Conservation (phyloP, 2,329 filamentous ascomycete species). For the Trichophyton mentagrophytes region DNA sequence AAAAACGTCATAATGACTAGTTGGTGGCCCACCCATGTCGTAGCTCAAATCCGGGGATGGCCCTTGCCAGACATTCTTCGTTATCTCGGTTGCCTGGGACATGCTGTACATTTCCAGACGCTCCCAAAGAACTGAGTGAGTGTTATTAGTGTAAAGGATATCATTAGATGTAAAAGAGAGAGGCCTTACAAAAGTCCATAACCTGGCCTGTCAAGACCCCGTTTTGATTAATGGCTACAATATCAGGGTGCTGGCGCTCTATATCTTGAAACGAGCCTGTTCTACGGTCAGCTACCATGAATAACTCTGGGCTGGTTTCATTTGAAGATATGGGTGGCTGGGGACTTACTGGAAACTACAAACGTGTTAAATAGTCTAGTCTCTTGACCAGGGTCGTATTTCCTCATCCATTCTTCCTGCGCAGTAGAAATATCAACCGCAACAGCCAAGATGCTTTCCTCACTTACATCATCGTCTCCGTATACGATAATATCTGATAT, state of each 20-base stretch:
- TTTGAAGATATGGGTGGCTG: not conserved
- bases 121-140: constrained; percentile 56
- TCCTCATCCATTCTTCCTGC: constrained; percentile 60
- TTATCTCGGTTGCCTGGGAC: constrained; percentile 80
- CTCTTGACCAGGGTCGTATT: constrained; percentile 44
- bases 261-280: constrained; percentile 55
- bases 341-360: constrained; percentile 45
- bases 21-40: constrained; percentile 35
- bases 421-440: constrained; percentile 57
- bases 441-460: constrained; percentile 52
- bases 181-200: constrained; percentile 60
- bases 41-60: constrained; percentile 51
- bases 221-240: constrained; percentile 62
- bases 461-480: constrained; percentile 53
- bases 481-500: constrained; percentile 91
- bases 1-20: constrained; percentile 59
- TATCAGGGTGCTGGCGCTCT: constrained; percentile 53
- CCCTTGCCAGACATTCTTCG: constrained; percentile 79
- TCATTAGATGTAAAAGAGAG: constrained; percentile 1
- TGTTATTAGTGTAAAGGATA: constrained; percentile 9
- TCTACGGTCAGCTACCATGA: constrained; percentile 17
- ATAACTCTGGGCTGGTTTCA: not conserved
- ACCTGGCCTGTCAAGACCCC: constrained; percentile 64
- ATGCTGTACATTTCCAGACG: constrained; percentile 85
- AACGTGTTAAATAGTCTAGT: constrained; percentile 74